Evolutionary conservation across 768 basidiomycete species (phyloP).

Genomic region (Tricholoma hemisulphureum): DNA sequence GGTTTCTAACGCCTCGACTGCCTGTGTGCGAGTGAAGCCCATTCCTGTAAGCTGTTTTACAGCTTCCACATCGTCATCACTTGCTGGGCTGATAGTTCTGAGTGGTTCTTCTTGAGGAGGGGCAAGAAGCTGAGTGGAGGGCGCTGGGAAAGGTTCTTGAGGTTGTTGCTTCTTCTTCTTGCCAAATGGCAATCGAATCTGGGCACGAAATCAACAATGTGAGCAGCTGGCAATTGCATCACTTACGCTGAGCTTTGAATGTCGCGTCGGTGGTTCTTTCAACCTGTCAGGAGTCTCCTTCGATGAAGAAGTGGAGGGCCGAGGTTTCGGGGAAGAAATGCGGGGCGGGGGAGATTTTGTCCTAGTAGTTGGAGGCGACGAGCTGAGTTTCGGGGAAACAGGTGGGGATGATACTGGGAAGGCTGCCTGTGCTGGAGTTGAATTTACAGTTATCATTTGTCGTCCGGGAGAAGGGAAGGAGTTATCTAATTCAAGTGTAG

Average conservation of each 20-base stretch:
- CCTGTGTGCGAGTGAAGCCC: constrained; percentile 86
- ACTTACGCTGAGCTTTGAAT: constrained; percentile 79
- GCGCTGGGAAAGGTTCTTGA: constrained; percentile 42
- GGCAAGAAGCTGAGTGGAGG: constrained; percentile 37
- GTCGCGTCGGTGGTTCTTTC: constrained; percentile 55
- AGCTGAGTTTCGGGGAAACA: constrained; percentile 35
- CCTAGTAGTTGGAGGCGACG: constrained; percentile 41
- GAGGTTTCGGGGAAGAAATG: constrained; percentile 54
- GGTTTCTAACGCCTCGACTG: constrained; percentile 80
- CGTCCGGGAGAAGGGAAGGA: constrained; percentile 32
- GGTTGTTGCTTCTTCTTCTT: constrained; percentile 69
- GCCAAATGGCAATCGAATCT: constrained; percentile 81
- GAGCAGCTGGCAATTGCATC: background rate
- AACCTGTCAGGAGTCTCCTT: constrained; percentile 58
- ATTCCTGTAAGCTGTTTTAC: constrained; percentile 82
- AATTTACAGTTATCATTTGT: constrained; percentile 7
- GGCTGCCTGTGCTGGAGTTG: constrained; percentile 22
- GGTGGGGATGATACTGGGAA: constrained; percentile 30
- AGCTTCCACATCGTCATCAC: constrained; percentile 70
- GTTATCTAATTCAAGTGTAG: constrained; percentile 40
- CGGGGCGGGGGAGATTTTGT: constrained; percentile 50
- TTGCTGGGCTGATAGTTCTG: constrained; percentile 46
- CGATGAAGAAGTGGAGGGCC: constrained; percentile 59
- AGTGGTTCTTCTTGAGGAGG: constrained; percentile 46
- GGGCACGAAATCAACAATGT: background rate